These are phyloP conservation scores for Ophiosphaerella herpotricha DNA, from an alignment of 2,329 filamentous ascomycete species.

Conservation along the genomic window DNA sequence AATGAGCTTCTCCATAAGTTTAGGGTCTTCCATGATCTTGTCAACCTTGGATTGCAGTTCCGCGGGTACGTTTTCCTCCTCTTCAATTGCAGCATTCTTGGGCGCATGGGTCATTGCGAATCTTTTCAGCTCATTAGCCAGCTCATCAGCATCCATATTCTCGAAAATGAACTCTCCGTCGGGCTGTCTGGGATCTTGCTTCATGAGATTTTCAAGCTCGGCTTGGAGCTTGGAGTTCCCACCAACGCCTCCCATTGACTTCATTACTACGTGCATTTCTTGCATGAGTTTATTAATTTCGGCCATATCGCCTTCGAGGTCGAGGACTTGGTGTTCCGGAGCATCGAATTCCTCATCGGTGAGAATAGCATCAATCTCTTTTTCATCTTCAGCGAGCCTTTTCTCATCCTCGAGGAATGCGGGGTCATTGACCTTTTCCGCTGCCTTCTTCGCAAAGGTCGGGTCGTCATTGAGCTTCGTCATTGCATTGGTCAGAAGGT, in stretches of 20 bases:
- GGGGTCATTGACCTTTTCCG: constrained; percentile 8
- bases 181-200: constrained; percentile 16
- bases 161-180: constrained; percentile 6
- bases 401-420: constrained; percentile 9
- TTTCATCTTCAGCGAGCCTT: constrained; percentile 17
- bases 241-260: constrained; percentile 16
- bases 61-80: constrained; percentile 29
- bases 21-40: constrained; percentile 41
- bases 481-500: constrained; percentile 24
- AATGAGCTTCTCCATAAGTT: constrained; percentile 38
- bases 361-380: constrained; percentile 14
- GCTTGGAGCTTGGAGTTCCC: constrained; percentile 22
- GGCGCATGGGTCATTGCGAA: constrained; percentile 16
- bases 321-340: constrained; percentile 1
- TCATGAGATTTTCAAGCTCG: constrained; percentile 27
- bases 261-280: constrained; percentile 35
- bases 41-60: constrained; percentile 41
- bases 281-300: constrained; percentile 28
- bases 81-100: constrained; percentile 5
- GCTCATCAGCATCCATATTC: constrained; percentile 26
- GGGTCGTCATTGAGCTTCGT: constrained; percentile 26
- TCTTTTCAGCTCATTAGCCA: constrained; percentile 28
- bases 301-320: constrained; percentile 16
- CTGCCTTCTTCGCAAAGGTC: constrained; percentile 27
- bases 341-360: constrained; percentile 9